A percentile compares a stretch with the other conserved stretches of the same genome.
phyloP scores from a whole-genome alignment of 2,329 filamentous ascomycete species.

The Penicillium brasilianum region DNA sequence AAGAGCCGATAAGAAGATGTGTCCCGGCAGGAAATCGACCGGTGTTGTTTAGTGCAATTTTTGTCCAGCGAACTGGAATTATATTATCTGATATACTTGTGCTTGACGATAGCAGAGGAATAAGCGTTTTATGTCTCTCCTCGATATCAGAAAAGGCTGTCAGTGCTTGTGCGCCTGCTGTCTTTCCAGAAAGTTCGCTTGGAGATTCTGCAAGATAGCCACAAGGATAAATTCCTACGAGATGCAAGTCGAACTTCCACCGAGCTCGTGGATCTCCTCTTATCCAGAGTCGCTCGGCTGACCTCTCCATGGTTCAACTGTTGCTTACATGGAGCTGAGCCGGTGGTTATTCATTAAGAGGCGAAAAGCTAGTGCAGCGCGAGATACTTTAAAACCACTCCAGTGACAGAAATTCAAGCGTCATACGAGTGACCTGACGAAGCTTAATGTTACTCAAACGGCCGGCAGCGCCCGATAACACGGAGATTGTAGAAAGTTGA shows the following conservation, averaged over 20 bases:
- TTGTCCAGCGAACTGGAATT: no score
- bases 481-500: background rate
- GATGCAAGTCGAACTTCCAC: no score
- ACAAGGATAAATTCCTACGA: no score
- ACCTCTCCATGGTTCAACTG: background rate
- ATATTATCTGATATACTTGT: no score
- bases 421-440: background rate
- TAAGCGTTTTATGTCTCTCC: no score
- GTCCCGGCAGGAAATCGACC: no score
- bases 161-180: no score
- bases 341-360: background rate
- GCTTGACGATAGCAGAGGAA: no score
- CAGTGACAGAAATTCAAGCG: background rate
- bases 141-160: no score
- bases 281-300: background rate
- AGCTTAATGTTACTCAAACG: background rate
- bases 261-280: background rate
- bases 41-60: no score
- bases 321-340: background rate
- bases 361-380: background rate
- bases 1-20: background rate
- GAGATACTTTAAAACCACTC: background rate
- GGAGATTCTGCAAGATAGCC: no score
- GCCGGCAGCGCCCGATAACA: background rate
- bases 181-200: no score